A percentile compares a stretch with the other conserved stretches of the same genome.
Evolutionary conservation across 352 stramenopile genomes (phyloP).

Genomic region (Pythium sukuiense): DNA sequence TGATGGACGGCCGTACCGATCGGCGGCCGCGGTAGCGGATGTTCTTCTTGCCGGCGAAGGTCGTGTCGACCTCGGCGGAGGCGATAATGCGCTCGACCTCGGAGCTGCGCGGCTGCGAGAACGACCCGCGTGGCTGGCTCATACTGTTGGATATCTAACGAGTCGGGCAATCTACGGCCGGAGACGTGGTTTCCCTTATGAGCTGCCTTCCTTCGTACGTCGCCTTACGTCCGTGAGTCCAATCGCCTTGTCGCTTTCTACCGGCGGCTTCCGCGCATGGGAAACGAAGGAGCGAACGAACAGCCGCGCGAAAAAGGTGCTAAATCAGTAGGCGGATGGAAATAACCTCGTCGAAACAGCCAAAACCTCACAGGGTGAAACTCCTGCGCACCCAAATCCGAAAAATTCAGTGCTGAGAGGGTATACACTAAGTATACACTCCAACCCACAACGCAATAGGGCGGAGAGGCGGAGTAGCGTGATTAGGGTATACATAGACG

Average conservation of each 20-base stretch:
- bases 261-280: not conserved
- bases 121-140: slow-evolving; percentile 34
- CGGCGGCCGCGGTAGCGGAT: slow-evolving; percentile 63
- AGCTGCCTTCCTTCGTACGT: not conserved
- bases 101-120: slow-evolving; percentile 56
- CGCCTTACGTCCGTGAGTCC: not conserved
- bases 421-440: slow-evolving; percentile 1
- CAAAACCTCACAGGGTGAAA: slow-evolving; percentile 22
- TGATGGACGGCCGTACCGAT: slow-evolving; percentile 38
- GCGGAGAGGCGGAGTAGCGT: not conserved
- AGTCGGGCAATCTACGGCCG: not conserved
- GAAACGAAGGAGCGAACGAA: slow-evolving; percentile 1
- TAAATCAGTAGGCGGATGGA: slow-evolving; percentile 11
- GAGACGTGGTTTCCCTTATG: slow-evolving; percentile 17
- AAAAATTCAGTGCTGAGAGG: slow-evolving; percentile 9
- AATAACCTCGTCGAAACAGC: slow-evolving; percentile 2
- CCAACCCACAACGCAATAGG: not conserved
- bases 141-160: slow-evolving; percentile 12
- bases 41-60: slow-evolving; percentile 75
- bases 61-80: slow-evolving; percentile 74
- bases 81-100: slow-evolving; percentile 85
- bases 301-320: not conserved
- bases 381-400: slow-evolving; percentile 1
- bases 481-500: not conserved
- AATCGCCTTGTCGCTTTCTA: not conserved